phyloP scores from a whole-genome alignment of 805 yeast species.

The Metschnikowia lochheadii region DNA sequence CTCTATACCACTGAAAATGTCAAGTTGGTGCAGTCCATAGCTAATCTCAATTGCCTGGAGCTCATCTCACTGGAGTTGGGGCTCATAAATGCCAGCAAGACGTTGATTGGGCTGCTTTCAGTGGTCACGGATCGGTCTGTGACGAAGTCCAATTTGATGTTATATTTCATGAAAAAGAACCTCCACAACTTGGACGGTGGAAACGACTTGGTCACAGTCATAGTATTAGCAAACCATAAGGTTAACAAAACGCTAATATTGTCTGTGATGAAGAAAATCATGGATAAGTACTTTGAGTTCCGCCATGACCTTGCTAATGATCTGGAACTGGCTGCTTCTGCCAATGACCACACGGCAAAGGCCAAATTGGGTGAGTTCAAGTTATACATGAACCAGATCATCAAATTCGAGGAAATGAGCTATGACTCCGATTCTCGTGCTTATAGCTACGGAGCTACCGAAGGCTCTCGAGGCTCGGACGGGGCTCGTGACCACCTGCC shows the following conservation, averaged over 20 bases:
- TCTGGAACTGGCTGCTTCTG: background rate
- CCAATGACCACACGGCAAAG: conserved; percentile 15
- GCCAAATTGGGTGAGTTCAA: conserved; percentile 48
- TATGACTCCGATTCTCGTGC: conserved; percentile 31
- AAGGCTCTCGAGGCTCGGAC: conserved; percentile 15
- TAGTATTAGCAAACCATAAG: conserved; percentile 42
- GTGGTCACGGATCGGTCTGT: conserved; percentile 23
- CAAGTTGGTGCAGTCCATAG: conserved; percentile 36
- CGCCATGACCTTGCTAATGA: conserved; percentile 24
- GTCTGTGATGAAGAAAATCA: conserved; percentile 45
- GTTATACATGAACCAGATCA: conserved; percentile 52
- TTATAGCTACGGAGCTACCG: conserved; percentile 33
- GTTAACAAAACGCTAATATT: conserved; percentile 45
- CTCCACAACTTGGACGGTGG: conserved; percentile 40
- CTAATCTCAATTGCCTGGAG: conserved; percentile 50
- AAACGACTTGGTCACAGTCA: conserved; percentile 50
- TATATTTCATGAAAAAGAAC: conserved; percentile 49
- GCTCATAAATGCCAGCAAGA: conserved; percentile 45
- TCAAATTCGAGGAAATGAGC: conserved; percentile 49
- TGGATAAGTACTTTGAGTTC: conserved; percentile 46
- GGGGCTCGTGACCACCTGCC: conserved; percentile 2
- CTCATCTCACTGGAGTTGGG: conserved; percentile 52
- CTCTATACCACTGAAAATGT: conserved; percentile 54
- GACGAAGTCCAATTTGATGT: conserved; percentile 27
- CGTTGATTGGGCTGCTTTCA: conserved; percentile 38